Evolutionary conservation across 2,329 filamentous ascomycete genomes (phyloP).

Genomic region (Penicillium corylophilum): DNA sequence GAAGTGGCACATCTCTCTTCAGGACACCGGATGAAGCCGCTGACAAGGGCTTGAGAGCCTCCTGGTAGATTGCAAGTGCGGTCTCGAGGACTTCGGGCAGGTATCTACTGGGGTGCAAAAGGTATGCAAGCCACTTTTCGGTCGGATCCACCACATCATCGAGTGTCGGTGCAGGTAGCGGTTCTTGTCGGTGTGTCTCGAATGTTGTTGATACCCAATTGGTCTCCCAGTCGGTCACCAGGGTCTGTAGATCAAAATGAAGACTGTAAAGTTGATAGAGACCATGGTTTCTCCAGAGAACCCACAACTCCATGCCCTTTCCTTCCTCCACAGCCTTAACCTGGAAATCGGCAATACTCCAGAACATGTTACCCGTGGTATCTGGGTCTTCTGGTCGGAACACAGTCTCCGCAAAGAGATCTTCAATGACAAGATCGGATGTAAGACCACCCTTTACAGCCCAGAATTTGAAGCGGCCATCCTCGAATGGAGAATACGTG

Average conservation of each 20-base stretch:
- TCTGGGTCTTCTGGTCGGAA: slow-evolving; percentile 65
- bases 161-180: slow-evolving; percentile 58
- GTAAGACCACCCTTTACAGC: slow-evolving; percentile 64
- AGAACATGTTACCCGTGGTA: slow-evolving; percentile 69
- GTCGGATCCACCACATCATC: slow-evolving; percentile 68
- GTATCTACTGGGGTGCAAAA: slow-evolving; percentile 82
- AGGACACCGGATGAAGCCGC: slow-evolving; percentile 40
- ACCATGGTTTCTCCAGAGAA: slow-evolving; percentile 81
- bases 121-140: slow-evolving; percentile 81
- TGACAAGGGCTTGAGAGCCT: slow-evolving; percentile 51
- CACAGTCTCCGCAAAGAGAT: slow-evolving; percentile 64
- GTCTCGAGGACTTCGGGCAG: slow-evolving; percentile 77
- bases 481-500: slow-evolving; percentile 83
- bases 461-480: slow-evolving; percentile 95
- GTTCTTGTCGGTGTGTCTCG: slow-evolving; percentile 55
- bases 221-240: slow-evolving; percentile 61
- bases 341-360: slow-evolving; percentile 76
- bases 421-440: slow-evolving; percentile 61
- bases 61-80: slow-evolving; percentile 77
- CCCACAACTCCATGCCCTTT: slow-evolving; percentile 66
- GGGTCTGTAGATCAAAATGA: slow-evolving; percentile 67
- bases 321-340: slow-evolving; percentile 56
- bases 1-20: slow-evolving; percentile 57
- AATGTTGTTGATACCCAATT: slow-evolving; percentile 70
- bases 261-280: slow-evolving; percentile 73